Base-by-base conservation (phyloP, 768 basidiomycete species). In the Trametopsis cervina region DNA sequence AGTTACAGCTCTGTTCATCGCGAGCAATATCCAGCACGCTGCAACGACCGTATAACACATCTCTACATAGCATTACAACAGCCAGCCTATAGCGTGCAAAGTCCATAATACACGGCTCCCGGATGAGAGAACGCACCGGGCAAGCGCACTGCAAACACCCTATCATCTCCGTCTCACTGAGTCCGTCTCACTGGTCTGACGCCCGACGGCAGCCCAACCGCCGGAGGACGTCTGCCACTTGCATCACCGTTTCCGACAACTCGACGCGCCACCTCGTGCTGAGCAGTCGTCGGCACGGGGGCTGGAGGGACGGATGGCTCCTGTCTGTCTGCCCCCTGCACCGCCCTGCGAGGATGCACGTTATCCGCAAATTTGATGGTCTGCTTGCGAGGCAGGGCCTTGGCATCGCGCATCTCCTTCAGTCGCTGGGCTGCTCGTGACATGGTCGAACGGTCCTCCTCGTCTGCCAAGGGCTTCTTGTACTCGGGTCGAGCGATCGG, bases 391-490 rank as follows among this genome's bases (percentile, higher is more conserved):
- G 26, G 26, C 4, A 37, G n/a, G 13, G 37, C 45, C 24, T 59
- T 59, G 39, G 54, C 55, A 29, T 55, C 52, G 35, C 58, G 54
- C 44, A 59, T 47, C 36, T 56, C 55, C 43, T 53, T 56, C 18
- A 62, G 58, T 26, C 55, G 53, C 20, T 54, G 46, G 23, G 56
- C 50, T 4, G 52, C 52, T 9, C 44, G 18, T 20, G 49, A 44
- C 23, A 49, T 42, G 0, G 55, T 44, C 4, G 67, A 66, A 17
- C 63, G 52, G 26, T 69, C 66, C 41, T 72, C 73, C 11, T 70
- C 57, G 47, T 74, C 67, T 9, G 10, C 26, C 21, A 17, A n/a
- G 10, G 7, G 9, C 46, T 26, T 47, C 39, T 24, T 40, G 24
- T 2, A 7, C 27, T 18, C 25, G n/a, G 24, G 18, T 22, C 46